Base-by-base conservation (phyloP, 176 grass and related monocot species). In the Coix lacrymajobi region DNA sequence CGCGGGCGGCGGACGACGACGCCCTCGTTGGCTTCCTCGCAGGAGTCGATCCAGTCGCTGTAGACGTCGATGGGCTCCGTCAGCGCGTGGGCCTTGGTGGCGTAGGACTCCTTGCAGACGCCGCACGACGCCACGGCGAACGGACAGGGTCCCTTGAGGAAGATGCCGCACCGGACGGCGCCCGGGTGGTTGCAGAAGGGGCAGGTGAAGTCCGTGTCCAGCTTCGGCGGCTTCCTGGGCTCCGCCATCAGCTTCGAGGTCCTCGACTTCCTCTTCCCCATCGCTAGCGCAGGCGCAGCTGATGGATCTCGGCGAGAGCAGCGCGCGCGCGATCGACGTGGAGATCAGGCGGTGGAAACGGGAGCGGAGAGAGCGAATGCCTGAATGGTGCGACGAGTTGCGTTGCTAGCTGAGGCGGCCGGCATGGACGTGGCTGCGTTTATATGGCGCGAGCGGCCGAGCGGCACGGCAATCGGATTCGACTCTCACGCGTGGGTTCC, bases 131-230 rank as follows among this genome's bases (percentile, higher is more conserved):
- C 84, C 77, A 38, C 31, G 66, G 76, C 76, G 16, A 51, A 4
- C 57, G 6, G 17, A 34, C 0, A 13, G 43, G 13, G 43, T 45
- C 1, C 6, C 66, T 63, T 57, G 22, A 48, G 52, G 31, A 72
- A 66, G 67, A 80, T 73, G 10, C 0, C 0, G 76, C 76, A 86
- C n/a, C 13, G 32, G 16, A 86, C 25, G 56, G 15, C n/a, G 31
- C 8, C 24, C 31, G 41, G 3, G 76, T 52, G 67, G 41, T 46
- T 31, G 84, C 84, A 86, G 76, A 86, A 73, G 4, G 76, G 84
- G 56, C 67, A 86, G 39, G 22, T 48, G 76, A 79, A 86, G 1
- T 51, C 48, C 5, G 48, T 51, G 6, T 51, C 48, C 62, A 64
- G 62, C 62, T 64, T 32, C 45, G 62, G 30, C 30, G 1, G 0